Evolutionary conservation across 208 protist species (phyloP), one percentile per base, ranked within the genome.

Genomic region (Wallacemonas rigidus): DNA sequence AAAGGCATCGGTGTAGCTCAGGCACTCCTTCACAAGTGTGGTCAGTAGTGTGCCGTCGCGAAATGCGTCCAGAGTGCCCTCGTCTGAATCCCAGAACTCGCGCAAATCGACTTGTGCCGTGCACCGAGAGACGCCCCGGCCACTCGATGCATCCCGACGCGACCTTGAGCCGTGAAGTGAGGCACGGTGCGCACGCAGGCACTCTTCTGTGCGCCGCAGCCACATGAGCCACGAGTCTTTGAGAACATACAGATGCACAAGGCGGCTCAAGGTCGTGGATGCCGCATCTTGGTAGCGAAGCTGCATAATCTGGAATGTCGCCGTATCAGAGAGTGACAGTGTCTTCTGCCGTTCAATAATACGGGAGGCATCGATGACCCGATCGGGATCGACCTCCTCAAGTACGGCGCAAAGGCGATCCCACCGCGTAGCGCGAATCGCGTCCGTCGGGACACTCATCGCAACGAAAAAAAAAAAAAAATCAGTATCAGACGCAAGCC

Each of bases 351-450:
- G 76, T 50, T 88, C 82, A 1, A 90, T 71, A 17, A 90, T 86
- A 63, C 78, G 79, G 26, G 72, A 74, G 3, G 77, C 85, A 50
- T 87, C 79, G 48, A 90, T 85, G 39, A 81, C 76, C 1, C 73
- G 76, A 17, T 84, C 79, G 47, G 85, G 79, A 58, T 90, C 80
- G 36, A 80, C 82, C 40, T 70, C 74, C 36, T 87, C 79, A 4
- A 90, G 73, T 39, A 88, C 80, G 0, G 80, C 79, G 2, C 83
- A 61, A 35, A 90, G 70, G 8, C 79, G 80, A 62, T 90, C 85
- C 81, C 81, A 90, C 44, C 85, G 76, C 15, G 79, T 87, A 0
- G 80, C 79, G 1, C 74, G 79, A 14, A 77, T 45, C 36, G 72
- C 56, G 12, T 43, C 48, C 1, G 80, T 14, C 35, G 17, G 6